Conservation (phyloP, 169 alveolate species). For the Plasmodium knowlesi region DNA sequence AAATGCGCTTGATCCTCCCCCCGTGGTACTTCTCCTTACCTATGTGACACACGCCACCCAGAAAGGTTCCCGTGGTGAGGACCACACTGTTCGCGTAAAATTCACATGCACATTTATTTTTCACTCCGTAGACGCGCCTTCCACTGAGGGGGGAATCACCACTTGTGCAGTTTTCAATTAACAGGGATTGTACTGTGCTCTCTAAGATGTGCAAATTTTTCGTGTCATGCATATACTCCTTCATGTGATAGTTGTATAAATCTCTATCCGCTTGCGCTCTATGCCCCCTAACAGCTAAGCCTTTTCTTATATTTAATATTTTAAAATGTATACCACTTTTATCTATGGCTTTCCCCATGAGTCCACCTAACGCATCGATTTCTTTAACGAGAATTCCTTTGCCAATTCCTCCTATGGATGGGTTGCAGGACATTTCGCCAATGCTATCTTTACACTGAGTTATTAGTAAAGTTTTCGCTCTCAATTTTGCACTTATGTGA, state of each 20-base stretch:
- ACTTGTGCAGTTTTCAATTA: constrained; percentile 32
- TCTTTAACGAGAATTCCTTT: constrained; percentile 93
- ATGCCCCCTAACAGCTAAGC: constrained; percentile 94
- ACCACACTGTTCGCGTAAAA: constrained; percentile 80
- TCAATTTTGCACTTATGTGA: constrained; percentile 90
- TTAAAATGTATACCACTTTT: constrained; percentile 90
- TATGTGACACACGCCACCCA: constrained; percentile 89
- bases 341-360: constrained; percentile 91
- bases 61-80: constrained; percentile 93
- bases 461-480: constrained; percentile 89
- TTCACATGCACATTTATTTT: constrained; percentile 76
- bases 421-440: constrained; percentile 90
- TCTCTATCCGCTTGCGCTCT: constrained; percentile 93
- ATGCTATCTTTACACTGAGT: constrained; percentile 86
- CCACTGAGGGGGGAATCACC: constrained; percentile 47
- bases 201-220: constrained; percentile 59
- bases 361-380: constrained; percentile 94
- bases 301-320: constrained; percentile 90
- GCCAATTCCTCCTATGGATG: constrained; percentile 95
- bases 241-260: constrained; percentile 84
- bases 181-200: constrained; percentile 80
- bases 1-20: constrained; percentile 43
- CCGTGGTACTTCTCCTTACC: constrained; percentile 82
- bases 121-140: constrained; percentile 76
- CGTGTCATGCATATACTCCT: constrained; percentile 29